Base-by-base conservation (phyloP, 805 yeast genomes). In the Saccharomycopsis sp. region DNA sequence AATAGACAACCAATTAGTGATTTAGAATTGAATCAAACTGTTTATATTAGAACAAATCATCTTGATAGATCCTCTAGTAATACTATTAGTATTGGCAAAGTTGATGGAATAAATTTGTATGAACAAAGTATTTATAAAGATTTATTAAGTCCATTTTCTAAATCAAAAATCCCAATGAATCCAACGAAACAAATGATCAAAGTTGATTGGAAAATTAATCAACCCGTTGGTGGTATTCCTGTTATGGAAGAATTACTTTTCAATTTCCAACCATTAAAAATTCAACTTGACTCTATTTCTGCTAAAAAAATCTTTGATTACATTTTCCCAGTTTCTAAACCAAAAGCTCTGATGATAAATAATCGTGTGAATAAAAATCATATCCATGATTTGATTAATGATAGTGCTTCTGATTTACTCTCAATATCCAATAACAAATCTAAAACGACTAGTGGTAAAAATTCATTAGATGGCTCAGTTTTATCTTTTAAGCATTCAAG, bases 151-250 rank as follows among this genome's bases (percentile, higher is more conserved):
- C 73, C 77, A 1, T 64, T 50, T 26, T 13, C 27, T 13, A 31
- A 15, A n/a, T 31, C 32, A 6, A n/a, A 28, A 28, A 28, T 10
- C 4, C 26, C 27, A 5, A 13, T 5, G 5, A 18, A 21, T 27
- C 19, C 15, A 21, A 28, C 38, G 21, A 48, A 45, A 12, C 66
- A 71, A 2, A 55, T 68, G 59, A 57, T 63, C 13, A 55, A 57
- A 35, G 53, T 68, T 10, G 58, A 61, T 10, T 79, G 86, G 87
- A 61, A 63, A 13, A 60, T 73, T 63, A 59, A 71, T 20, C 66
- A 65, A 4, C 75, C 82, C 0, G 73, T 78, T 21, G 85, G 84
- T 9, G 87, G 87, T 5, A 79, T 79, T 18, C 55, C 69, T 0
- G 69, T 74, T 21, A 60, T 78, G 53, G 69, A 69, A 31, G 61